Conservation (phyloP, 176 grass and related monocot species). For the Secale cereale region DNA sequence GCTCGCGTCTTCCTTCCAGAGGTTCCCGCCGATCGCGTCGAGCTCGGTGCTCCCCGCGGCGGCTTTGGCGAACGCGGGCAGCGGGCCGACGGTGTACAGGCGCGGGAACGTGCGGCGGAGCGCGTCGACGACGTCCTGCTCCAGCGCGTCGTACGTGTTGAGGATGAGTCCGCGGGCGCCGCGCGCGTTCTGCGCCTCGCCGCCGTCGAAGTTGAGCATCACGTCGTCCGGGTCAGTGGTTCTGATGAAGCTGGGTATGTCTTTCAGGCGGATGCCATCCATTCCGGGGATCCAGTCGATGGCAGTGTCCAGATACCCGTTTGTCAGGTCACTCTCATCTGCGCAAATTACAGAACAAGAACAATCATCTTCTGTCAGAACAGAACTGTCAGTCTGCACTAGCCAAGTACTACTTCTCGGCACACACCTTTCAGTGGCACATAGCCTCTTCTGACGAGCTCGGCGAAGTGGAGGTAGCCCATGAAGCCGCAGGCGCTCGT, state of each 20-base stretch:
- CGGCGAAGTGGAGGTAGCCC: constrained; percentile 29
- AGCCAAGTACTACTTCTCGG: background rate
- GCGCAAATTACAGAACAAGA: background rate
- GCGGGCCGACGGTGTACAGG: constrained; percentile 51
- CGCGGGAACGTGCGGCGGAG: constrained; percentile 39
- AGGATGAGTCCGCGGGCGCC: constrained; percentile 58
- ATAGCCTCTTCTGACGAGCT: constrained; percentile 50
- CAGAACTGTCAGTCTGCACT: background rate
- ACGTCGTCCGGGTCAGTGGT: constrained; percentile 52
- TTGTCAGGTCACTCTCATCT: constrained; percentile 51
- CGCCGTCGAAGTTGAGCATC: constrained; percentile 51
- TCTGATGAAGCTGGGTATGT: constrained; percentile 67
- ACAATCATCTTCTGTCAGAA: background rate
- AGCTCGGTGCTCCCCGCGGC: background rate
- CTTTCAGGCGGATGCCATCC: constrained; percentile 39
- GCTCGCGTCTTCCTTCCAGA: constrained; percentile 61
- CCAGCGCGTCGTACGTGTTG: constrained; percentile 65
- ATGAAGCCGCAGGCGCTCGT: constrained; percentile 3
- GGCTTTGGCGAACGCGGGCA: constrained; percentile 25
- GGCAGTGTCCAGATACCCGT: constrained; percentile 57
- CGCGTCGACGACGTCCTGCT: constrained; percentile 43
- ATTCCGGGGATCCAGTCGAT: constrained; percentile 65
- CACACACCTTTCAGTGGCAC: constrained; percentile 55
- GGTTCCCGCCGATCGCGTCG: constrained; percentile 38
- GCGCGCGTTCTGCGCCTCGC: constrained; percentile 46